Conservation (phyloP, 2,329 filamentous ascomycete genomes). For the Fusarium papillatum region DNA sequence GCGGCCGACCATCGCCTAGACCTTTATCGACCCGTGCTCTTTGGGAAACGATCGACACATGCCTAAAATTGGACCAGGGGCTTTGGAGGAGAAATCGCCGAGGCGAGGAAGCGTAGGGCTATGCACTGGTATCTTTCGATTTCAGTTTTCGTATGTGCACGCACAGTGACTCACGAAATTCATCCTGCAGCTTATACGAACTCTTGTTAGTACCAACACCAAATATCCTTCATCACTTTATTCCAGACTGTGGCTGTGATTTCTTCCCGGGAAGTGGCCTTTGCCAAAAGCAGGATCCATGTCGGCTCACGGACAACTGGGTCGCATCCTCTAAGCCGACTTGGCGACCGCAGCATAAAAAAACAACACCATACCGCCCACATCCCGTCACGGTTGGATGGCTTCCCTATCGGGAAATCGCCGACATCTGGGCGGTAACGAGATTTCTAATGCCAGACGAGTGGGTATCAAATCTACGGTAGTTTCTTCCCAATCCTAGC, state of each 20-base stretch:
- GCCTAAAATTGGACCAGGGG: slow-evolving; percentile 28
- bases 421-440: slow-evolving; percentile 18
- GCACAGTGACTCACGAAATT: slow-evolving; percentile 1
- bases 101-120: slow-evolving; percentile 23
- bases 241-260: background rate
- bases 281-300: slow-evolving; percentile 6
- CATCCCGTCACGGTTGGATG: background rate
- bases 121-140: background rate
- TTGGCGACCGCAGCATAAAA: slow-evolving; percentile 7
- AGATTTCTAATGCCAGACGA: slow-evolving; percentile 5
- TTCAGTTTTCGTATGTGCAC: background rate
- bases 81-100: slow-evolving; percentile 31
- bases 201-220: background rate
- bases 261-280: background rate
- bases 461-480: slow-evolving; percentile 27
- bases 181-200: background rate
- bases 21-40: slow-evolving; percentile 9
- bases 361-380: background rate
- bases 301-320: background rate
- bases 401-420: slow-evolving; percentile 14
- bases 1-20: slow-evolving; percentile 10
- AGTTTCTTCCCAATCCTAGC: slow-evolving; percentile 9
- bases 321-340: slow-evolving; percentile 15
- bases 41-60: slow-evolving; percentile 26
- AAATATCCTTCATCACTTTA: background rate